phyloP scores from a whole-genome alignment of 257 asterid genomes.

The Solanum ossicruentum region DNA sequence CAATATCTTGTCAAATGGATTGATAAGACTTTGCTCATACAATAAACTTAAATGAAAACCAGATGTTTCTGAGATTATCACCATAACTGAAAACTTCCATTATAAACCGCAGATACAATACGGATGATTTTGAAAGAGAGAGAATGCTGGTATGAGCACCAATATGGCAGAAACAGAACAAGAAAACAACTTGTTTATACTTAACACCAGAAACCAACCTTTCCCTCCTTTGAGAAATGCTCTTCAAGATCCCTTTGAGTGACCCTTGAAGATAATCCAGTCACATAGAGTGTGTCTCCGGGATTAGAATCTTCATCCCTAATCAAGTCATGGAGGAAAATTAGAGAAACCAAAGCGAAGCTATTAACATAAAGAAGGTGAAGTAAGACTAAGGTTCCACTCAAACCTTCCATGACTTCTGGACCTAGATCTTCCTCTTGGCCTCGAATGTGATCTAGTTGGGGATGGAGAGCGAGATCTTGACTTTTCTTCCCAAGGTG shows the following conservation, averaged over 20 bases:
- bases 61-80: neutral
- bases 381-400: constrained; percentile 10
- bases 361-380: neutral
- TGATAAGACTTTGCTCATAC: neutral
- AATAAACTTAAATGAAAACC: neutral
- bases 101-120: neutral
- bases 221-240: constrained; percentile 93
- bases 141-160: neutral
- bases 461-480: constrained; percentile 31
- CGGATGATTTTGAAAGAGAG: neutral
- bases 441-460: constrained; percentile 3
- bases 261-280: constrained; percentile 95
- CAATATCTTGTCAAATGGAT: neutral
- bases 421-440: constrained; percentile 52
- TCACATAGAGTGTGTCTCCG: constrained; percentile 82
- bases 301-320: constrained; percentile 39
- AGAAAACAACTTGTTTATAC: neutral
- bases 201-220: constrained; percentile 33
- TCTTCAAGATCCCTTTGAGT: constrained; percentile 94
- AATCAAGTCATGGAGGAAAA: neutral
- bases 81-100: neutral
- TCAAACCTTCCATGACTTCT: constrained; percentile 11
- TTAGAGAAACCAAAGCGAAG: neutral
- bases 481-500: neutral
- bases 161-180: neutral